Conservation (phyloP, 2,329 filamentous ascomycete genomes). For the Aotearoamyces nothofagi region DNA sequence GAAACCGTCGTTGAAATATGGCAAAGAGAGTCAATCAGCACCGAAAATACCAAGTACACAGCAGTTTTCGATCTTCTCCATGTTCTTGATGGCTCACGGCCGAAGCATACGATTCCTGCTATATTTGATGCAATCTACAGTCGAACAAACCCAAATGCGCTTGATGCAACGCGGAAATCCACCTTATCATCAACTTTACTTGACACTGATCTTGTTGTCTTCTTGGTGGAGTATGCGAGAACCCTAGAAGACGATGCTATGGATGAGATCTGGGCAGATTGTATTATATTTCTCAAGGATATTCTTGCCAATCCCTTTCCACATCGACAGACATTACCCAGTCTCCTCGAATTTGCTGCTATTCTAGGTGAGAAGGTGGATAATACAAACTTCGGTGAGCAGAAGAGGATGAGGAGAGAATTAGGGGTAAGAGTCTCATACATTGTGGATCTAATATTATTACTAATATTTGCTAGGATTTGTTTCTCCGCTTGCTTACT, state of each 20-base stretch:
- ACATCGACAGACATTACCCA: constrained; percentile 78
- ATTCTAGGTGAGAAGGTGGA: constrained; percentile 91
- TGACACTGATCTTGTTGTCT: constrained; percentile 73
- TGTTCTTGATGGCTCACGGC: constrained; percentile 78
- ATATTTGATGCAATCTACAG: constrained; percentile 96
- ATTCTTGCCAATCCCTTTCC: constrained; percentile 88
- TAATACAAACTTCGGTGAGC: constrained; percentile 94
- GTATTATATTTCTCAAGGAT: constrained; percentile 78
- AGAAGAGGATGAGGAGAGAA: constrained; percentile 80
- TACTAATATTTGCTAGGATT: constrained; percentile 43
- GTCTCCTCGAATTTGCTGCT: constrained; percentile 74
- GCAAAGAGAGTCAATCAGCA: constrained; percentile 36
- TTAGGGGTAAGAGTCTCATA: constrained; percentile 49
- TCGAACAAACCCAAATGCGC: constrained; percentile 67
- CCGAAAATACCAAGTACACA: constrained; percentile 32
- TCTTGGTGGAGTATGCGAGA: constrained; percentile 77
- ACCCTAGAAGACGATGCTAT: constrained; percentile 93
- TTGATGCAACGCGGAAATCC: constrained; percentile 70
- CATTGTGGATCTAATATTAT: background rate
- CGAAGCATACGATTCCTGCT: constrained; percentile 81
- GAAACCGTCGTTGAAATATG: constrained; percentile 84
- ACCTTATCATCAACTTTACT: constrained; percentile 74
- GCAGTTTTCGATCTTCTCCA: constrained; percentile 78
- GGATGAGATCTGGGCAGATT: constrained; percentile 96
- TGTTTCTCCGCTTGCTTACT: constrained; percentile 74